Conservation (phyloP, 176 grass and related monocot genomes). For the Poa pratensis region DNA sequence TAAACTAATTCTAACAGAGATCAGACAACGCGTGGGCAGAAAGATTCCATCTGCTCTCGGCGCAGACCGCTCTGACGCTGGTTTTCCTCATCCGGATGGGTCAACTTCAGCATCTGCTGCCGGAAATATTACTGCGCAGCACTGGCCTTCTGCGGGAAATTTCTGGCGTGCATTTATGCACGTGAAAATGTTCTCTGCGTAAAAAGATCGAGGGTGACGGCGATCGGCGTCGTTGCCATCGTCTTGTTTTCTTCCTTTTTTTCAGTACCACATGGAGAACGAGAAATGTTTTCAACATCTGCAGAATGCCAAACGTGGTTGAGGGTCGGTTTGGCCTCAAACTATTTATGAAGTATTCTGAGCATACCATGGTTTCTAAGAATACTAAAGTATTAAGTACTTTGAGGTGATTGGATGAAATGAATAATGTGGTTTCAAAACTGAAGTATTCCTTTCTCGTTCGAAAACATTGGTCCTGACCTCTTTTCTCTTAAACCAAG, state of each 20-base stretch:
- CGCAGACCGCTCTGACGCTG: not conserved
- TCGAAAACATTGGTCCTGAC: too few relatives aligned
- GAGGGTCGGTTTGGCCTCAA: too few relatives aligned
- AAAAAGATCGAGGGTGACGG: not conserved
- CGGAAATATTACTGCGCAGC: not conserved
- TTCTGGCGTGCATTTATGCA: conserved; percentile 20
- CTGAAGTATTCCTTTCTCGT: too few relatives aligned
- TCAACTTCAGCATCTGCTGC: not conserved
- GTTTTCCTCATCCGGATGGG: conserved; percentile 7
- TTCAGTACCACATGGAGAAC: not conserved
- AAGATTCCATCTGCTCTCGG: conserved; percentile 20
- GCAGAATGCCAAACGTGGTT: not conserved
- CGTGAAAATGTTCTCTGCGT: conserved; percentile 27
- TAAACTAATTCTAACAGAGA: not conserved
- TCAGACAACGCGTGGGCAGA: conserved; percentile 17
- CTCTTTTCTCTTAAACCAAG: too few relatives aligned
- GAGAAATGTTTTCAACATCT: not conserved
- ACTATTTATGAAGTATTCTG: too few relatives aligned
- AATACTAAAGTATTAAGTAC: too few relatives aligned
- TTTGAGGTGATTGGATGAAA: too few relatives aligned
- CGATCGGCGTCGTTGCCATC: not conserved
- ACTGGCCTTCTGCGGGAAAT: conserved; percentile 6
- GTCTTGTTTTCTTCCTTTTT: not conserved
- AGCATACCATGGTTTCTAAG: too few relatives aligned
- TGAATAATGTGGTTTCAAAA: too few relatives aligned